Conservation (phyloP, 176 grass and related monocot genomes). For the Triticum aestivum region IWGSC_CS_RefSeq_v2.1 NC_057803.1:693061826-693062325, state of each 20-base stretch:
- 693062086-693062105: constrained; percentile 85
- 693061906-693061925: constrained; percentile 72
- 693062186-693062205: constrained; percentile 94
- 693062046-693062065: constrained; percentile 69
- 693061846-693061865: constrained; percentile 91
- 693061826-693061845: constrained; percentile 52
- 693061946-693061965: constrained; percentile 91
- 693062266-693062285: constrained; percentile 94
- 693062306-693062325: constrained; percentile 53
- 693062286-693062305: constrained; percentile 81
- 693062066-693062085: constrained; percentile 70
- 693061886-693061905: constrained; percentile 80
- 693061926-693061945: constrained; percentile 76
- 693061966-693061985: constrained; percentile 64
- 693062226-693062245: constrained; percentile 67
- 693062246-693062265: constrained; percentile 77
- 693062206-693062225: constrained; percentile 77
- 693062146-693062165: not conserved
- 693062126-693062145: not conserved
- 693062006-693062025: not conserved
- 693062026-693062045: constrained; percentile 52
- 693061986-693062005: constrained; percentile 14
- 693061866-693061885: constrained; percentile 89
- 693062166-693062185: not conserved
- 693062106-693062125: constrained; percentile 43